A percentile compares a stretch with the other conserved stretches of the same genome.
These are phyloP conservation scores for Alternaria sp. DNA, from an alignment of 2,329 filamentous ascomycete genomes.

Conservation along the genomic window DNA sequence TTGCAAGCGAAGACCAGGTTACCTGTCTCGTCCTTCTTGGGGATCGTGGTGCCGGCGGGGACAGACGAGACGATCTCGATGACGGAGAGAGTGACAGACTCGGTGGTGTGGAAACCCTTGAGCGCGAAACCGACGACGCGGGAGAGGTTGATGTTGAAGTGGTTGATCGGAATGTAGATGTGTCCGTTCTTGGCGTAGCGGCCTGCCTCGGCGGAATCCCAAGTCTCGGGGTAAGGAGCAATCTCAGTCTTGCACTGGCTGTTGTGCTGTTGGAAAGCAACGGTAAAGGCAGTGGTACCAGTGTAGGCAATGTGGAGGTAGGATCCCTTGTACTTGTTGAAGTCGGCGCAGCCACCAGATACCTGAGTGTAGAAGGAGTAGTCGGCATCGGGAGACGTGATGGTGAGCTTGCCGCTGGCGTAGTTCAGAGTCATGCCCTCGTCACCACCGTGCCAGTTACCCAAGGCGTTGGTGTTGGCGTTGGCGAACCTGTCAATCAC, in stretches of 20 bases:
- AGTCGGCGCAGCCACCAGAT: slow-evolving; percentile 63
- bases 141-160: slow-evolving; percentile 69
- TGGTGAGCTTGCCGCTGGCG: slow-evolving; percentile 61
- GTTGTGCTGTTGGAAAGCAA: slow-evolving; percentile 74
- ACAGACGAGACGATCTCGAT: slow-evolving; percentile 68
- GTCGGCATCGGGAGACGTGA: slow-evolving; percentile 68
- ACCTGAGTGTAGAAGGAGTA: slow-evolving; percentile 69
- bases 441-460: slow-evolving; percentile 72
- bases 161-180: slow-evolving; percentile 72
- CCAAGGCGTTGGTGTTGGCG: slow-evolving; percentile 64
- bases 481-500: slow-evolving; percentile 69
- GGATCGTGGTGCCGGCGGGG: slow-evolving; percentile 62
- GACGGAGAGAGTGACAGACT: slow-evolving; percentile 61
- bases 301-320: slow-evolving; percentile 72
- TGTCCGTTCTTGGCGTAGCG: slow-evolving; percentile 65
- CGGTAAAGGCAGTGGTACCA: slow-evolving; percentile 69
- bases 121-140: slow-evolving; percentile 68
- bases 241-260: slow-evolving; percentile 63
- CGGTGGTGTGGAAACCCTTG: slow-evolving; percentile 68
- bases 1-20: slow-evolving; percentile 70
- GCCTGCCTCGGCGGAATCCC: slow-evolving; percentile 71
- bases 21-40: slow-evolving; percentile 68
- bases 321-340: slow-evolving; percentile 62
- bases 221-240: slow-evolving; percentile 70
- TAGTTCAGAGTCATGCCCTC: slow-evolving; percentile 65